These are phyloP conservation scores for Globisporangium rhizosaccharum DNA, from an alignment of 352 stramenopile species.

Conservation along the genomic window DNA sequence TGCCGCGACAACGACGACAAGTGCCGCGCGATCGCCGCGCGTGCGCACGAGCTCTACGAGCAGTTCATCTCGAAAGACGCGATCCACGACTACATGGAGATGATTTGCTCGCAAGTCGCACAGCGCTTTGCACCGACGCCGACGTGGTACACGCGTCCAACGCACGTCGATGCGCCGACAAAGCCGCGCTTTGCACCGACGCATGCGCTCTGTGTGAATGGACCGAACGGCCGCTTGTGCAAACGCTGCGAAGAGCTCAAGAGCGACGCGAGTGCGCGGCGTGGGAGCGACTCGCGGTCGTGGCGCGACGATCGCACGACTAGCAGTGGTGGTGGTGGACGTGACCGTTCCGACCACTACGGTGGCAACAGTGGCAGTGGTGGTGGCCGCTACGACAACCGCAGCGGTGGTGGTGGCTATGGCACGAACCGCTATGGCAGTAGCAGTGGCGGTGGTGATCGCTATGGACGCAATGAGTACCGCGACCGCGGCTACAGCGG, in stretches of 20 bases:
- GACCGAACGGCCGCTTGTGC: conserved; percentile 48
- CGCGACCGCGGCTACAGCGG: conserved; percentile 24
- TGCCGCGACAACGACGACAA: conserved; percentile 96
- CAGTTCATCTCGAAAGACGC: conserved; percentile 88
- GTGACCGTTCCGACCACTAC: conserved; percentile 9
- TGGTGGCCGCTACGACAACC: conserved; percentile 17
- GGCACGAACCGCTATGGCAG: conserved; percentile 6
- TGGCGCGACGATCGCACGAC: conserved; percentile 16
- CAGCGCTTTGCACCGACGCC: conserved; percentile 75
- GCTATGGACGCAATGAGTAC: conserved; percentile 19
- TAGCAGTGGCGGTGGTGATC: conserved; percentile 17
- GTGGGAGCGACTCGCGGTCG: conserved; percentile 14
- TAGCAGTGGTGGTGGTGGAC: conserved; percentile 2
- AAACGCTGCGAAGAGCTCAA: conserved; percentile 66
- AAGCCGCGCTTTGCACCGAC: conserved; percentile 50
- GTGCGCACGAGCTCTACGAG: conserved; percentile 93
- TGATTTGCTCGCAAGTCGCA: conserved; percentile 92
- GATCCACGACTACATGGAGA: conserved; percentile 97
- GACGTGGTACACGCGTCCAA: conserved; percentile 60
- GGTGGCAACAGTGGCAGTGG: conserved; percentile 7
- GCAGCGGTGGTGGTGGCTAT: conserved; percentile 16
- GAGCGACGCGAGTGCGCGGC: conserved; percentile 42
- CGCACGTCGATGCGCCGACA: conserved; percentile 44
- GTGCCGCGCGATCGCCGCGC: conserved; percentile 93
- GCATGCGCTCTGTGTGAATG: conserved; percentile 54